Conservation (phyloP, 2,329 filamentous ascomycete species). For the Pleurostoma richardsiae region DNA sequence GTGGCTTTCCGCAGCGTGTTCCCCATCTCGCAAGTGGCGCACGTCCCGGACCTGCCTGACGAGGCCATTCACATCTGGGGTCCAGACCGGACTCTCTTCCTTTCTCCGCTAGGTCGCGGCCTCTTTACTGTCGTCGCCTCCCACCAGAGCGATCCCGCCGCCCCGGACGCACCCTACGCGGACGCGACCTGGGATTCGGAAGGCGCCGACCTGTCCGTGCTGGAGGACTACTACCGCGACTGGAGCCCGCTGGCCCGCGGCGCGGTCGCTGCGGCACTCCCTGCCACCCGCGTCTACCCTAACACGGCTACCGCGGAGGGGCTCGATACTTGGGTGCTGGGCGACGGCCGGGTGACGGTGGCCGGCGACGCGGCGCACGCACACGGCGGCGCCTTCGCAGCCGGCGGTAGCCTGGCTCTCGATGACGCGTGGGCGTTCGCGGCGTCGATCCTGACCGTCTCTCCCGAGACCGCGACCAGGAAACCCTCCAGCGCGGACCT, state of each 20-base stretch:
- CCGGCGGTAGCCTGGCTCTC: constrained; percentile 29
- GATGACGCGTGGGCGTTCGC: constrained; percentile 29
- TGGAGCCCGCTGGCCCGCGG: constrained; percentile 34
- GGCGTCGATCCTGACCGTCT: constrained; percentile 11
- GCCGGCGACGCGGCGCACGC: constrained; percentile 31
- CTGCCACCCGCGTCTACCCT: constrained; percentile 17
- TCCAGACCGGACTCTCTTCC: constrained; percentile 3
- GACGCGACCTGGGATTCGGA: constrained; percentile 19
- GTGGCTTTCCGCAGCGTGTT: constrained; percentile 29
- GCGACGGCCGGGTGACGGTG: constrained; percentile 19
- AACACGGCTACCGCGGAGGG: constrained; percentile 21
- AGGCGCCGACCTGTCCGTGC: constrained; percentile 21
- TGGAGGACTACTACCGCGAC: constrained; percentile 30
- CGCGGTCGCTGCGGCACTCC: too few species aligned
- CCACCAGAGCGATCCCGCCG: constrained; percentile 15
- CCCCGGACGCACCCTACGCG: constrained; percentile 12
- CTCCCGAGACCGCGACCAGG: background rate
- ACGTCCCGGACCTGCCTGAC: constrained; percentile 22
- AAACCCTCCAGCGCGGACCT: background rate
- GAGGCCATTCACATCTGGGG: constrained; percentile 26
- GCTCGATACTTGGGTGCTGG: constrained; percentile 21
- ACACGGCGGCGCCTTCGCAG: constrained; percentile 29
- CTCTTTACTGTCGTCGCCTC: constrained; percentile 21
- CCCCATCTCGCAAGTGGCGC: constrained; percentile 21
- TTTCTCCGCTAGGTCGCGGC: background rate